Evolutionary conservation across 768 basidiomycete genomes (phyloP), one percentile per base, ranked within the genome.

Genomic region (Fomitopsis serialis): DNA sequence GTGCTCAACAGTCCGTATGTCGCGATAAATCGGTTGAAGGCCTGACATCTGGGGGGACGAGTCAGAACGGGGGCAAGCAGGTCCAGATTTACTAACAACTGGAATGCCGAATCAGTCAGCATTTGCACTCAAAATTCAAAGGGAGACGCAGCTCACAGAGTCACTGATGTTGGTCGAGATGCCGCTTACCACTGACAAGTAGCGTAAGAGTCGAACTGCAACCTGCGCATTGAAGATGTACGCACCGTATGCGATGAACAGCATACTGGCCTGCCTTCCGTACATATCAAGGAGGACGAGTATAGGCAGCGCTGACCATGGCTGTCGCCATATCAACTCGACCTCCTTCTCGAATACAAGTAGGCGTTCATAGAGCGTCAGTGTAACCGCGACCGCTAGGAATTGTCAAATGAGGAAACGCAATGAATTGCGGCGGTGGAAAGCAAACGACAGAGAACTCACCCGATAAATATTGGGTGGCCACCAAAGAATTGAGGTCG

Each of bases 211-310:
- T 23, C 29, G 12, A 45, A 10, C 22, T 22, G 46, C 15, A 34
- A 10, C 3, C 7, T 3, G 12, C 9, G 10, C 13, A 8, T 29
- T 29, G 29, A 3, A 9, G 25, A 10, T 4, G n/a, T 19, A 40
- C 48, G 35, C 36, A 40, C 48, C 23, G 22, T 49, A 49, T 40
- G 48, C 48, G 11, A 49, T 36, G 48, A 9, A 49, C 19, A 49
- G 21, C 48, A 49, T 36, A 29, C 48, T 49, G 7, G 36, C 48
- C 25, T 49, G 32, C 21, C 48, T 34, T 13, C 48, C 48, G n/a
- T 49, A 49, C n/a, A 32, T 32, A 49, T 49, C 35, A 21, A 49
- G 3, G 13, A 49, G n/a, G 3, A 49, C 48, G 19, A 49, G 12
- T 8, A 27, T 36, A 15, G 34, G 19, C 24, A 49, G 11, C 19